Conservation (phyloP, 345 rosid genomes). For the Heritiera fomes region DNA sequence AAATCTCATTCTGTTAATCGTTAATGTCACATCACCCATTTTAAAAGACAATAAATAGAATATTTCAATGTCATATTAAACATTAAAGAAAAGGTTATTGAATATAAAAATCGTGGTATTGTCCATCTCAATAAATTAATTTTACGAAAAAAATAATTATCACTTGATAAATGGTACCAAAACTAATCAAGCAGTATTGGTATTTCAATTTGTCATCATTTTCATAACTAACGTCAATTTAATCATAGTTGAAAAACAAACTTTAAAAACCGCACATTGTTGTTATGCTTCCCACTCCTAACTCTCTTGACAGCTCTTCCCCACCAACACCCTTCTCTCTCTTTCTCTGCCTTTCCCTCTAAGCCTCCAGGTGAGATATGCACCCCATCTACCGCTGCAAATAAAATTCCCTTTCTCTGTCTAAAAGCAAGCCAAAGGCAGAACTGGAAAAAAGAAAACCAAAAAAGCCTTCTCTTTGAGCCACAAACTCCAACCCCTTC, state of each 20-base stretch:
- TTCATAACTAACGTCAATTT: too few relatives aligned
- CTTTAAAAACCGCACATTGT: neutral
- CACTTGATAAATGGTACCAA: too few relatives aligned
- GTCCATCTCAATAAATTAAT: too few relatives aligned
- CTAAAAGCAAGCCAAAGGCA: constrained; percentile 11
- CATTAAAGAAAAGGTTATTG: too few relatives aligned
- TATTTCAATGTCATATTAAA: too few relatives aligned
- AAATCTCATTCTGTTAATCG: too few relatives aligned
- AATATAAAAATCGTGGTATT: neutral
- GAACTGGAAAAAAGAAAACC: too few relatives aligned
- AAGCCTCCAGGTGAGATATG: constrained; percentile 14
- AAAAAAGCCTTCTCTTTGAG: constrained; percentile 1
- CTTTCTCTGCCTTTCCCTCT: constrained; percentile 20
- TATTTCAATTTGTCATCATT: neutral
- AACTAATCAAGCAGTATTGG: too few relatives aligned
- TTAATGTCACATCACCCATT: too few relatives aligned
- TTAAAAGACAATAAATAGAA: too few relatives aligned
- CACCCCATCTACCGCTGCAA: neutral
- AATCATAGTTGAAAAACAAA: neutral
- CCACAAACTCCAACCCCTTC: neutral
- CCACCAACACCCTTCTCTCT: constrained; percentile 33
- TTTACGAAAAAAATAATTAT: too few relatives aligned
- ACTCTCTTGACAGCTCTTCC: constrained; percentile 58
- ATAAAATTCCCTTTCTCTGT: neutral
- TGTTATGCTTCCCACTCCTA: constrained; percentile 27